These are phyloP conservation scores for Tothia fuscella DNA, from an alignment of 2,329 filamentous ascomycete species.

Conservation along the genomic window DNA sequence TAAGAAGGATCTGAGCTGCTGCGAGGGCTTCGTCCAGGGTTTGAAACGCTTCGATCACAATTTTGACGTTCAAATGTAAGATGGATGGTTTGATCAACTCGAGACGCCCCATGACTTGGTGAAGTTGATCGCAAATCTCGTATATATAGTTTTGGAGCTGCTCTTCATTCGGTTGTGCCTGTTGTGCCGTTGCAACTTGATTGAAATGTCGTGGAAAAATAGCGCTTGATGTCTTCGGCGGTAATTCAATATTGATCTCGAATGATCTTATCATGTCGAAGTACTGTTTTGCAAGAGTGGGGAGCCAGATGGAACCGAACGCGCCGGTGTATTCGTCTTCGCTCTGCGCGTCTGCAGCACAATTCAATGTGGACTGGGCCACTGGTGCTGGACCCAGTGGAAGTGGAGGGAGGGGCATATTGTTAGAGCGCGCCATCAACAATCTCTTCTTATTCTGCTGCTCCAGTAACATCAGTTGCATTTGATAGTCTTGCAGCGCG, in stretches of 20 bases:
- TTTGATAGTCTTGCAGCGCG: slow-evolving; percentile 76
- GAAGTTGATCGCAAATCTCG: background rate
- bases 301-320: background rate
- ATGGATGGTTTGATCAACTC: background rate
- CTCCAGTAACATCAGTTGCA: slow-evolving; percentile 77
- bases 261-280: slow-evolving; percentile 4
- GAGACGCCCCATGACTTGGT: slow-evolving; percentile 1
- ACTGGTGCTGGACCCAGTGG: slow-evolving; percentile 4
- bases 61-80: background rate
- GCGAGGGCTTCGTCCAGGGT: background rate
- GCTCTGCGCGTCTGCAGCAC: background rate
- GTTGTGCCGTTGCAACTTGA: too few species aligned
- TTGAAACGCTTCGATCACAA: background rate
- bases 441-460: slow-evolving; percentile 83
- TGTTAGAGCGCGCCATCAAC: slow-evolving; percentile 76
- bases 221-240: too few species aligned
- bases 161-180: too few species aligned
- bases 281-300: background rate
- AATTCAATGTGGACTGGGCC: background rate
- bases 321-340: background rate
- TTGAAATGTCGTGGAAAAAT: too few species aligned
- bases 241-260: background rate
- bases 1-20: background rate
- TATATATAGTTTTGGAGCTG: too few species aligned
- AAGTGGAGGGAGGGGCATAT: slow-evolving; percentile 36